Percentiles rank a stretch among this genome's conserved stretches.
Conservation (phyloP, 2,329 filamentous ascomycete genomes). For the Lasiodiplodia citricola region DNA sequence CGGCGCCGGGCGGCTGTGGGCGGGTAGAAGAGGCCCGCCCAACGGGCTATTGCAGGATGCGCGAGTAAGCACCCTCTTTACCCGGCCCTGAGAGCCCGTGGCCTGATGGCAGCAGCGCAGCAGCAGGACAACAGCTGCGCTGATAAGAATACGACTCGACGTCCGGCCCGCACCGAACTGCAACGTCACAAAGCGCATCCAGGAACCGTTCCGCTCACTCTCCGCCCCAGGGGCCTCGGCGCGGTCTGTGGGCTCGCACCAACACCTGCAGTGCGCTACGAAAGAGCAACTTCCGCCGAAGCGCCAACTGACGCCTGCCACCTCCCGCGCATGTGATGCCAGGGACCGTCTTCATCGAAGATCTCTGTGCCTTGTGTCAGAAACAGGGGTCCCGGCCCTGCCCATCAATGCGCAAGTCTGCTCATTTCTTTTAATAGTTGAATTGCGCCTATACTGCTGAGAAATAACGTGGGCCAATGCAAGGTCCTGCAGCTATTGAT, state of each 20-base stretch:
- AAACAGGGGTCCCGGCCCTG: neutral
- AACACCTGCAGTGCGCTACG: neutral
- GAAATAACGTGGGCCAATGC: neutral
- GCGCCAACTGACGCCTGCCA: neutral
- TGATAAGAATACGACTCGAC: constrained; percentile 18
- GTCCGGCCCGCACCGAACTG: constrained; percentile 19
- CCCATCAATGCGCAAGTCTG: neutral
- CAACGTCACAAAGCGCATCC: constrained; percentile 14
- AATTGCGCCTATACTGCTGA: neutral
- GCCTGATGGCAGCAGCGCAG: neutral
- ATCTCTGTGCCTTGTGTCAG: constrained; percentile 5
- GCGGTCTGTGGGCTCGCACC: constrained; percentile 1
- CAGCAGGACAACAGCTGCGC: neutral
- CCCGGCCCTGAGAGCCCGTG: neutral
- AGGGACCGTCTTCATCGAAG: neutral
- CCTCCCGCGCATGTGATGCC: constrained; percentile 5
- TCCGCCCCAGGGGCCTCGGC: neutral
- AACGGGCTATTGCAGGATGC: neutral
- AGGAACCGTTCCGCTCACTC: constrained; percentile 1
- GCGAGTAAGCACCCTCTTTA: constrained; percentile 12
- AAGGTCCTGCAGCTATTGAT: neutral
- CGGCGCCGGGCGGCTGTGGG: neutral
- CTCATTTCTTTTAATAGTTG: neutral
- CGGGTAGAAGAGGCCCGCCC: constrained; percentile 3
- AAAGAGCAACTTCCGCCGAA: neutral